Percentiles rank a stretch among this genome's conserved stretches.
These are phyloP conservation scores for Cryptococcus wingfieldii DNA, from an alignment of 1,284 basidiomycete genomes.

Conservation along the genomic window DNA sequence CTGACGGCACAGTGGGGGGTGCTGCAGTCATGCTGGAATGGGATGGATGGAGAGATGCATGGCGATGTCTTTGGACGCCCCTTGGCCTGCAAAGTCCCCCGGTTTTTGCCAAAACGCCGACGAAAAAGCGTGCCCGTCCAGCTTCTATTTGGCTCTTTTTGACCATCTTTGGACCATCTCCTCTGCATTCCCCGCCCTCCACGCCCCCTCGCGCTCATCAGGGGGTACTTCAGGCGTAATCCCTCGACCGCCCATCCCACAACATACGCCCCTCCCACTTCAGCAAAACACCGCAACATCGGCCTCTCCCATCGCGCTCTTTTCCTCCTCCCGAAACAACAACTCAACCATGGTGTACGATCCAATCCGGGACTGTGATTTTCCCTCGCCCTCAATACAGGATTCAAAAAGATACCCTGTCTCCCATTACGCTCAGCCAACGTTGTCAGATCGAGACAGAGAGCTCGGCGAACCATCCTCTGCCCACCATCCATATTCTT, in stretches of 20 bases:
- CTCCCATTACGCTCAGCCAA: neutral
- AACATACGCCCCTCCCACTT: neutral
- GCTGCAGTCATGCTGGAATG: neutral
- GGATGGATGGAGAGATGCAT: too few relatives aligned
- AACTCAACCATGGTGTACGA: constrained; percentile 41
- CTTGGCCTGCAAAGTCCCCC: neutral
- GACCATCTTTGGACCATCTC: neutral
- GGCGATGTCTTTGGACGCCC: neutral
- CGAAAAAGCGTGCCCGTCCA: neutral
- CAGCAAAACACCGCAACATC: neutral
- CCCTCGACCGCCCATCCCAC: too few relatives aligned
- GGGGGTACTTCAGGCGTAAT: too few relatives aligned
- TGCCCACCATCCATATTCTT: neutral
- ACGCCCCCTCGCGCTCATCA: too few relatives aligned
- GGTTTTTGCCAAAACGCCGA: constrained; percentile 1
- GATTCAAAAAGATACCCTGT: constrained; percentile 2
- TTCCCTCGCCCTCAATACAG: constrained; percentile 33
- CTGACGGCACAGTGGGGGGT: neutral
- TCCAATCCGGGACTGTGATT: constrained; percentile 42
- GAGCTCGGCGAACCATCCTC: neutral
- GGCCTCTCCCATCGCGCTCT: neutral
- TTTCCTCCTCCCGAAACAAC: neutral
- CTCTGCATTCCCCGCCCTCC: too few relatives aligned
- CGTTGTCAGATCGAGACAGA: neutral
- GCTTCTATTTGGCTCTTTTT: neutral